Evolutionary conservation across 1,139 yeast genomes (phyloP).

Genomic region (Nakaseomyces uthaithaninus): DNA sequence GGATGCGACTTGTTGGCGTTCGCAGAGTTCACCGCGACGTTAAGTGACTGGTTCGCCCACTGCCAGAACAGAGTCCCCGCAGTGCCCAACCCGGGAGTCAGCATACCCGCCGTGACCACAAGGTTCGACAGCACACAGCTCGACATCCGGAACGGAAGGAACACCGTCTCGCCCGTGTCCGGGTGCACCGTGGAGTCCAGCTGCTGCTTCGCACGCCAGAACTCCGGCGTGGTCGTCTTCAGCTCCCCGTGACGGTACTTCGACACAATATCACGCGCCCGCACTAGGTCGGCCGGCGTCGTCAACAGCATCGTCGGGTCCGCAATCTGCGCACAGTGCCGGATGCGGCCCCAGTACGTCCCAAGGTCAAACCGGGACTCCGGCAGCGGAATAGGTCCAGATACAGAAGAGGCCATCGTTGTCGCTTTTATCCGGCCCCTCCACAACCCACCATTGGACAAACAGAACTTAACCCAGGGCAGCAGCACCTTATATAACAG

Average conservation of each 20-base stretch:
- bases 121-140: conserved; percentile 86
- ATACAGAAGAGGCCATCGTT: conserved; percentile 76
- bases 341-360: conserved; percentile 88
- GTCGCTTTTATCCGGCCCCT: not conserved
- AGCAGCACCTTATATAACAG: too few species aligned
- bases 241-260: conserved; percentile 64
- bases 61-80: conserved; percentile 95
- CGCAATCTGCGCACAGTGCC: conserved; percentile 85
- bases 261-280: conserved; percentile 58
- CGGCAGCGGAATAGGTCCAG: conserved; percentile 74
- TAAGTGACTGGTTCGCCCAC: conserved; percentile 89
- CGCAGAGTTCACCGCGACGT: conserved; percentile 93
- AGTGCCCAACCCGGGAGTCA: conserved; percentile 85
- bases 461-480: too few species aligned
- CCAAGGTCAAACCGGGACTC: conserved; percentile 67
- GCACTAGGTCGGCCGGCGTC: conserved; percentile 52
- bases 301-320: conserved; percentile 87
- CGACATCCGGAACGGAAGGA: conserved; percentile 94
- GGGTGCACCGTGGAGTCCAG: conserved; percentile 89
- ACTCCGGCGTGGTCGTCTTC: conserved; percentile 58
- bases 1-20: conserved; percentile 95
- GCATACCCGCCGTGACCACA: conserved; percentile 95
- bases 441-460: not conserved
- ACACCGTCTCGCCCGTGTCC: conserved; percentile 88
- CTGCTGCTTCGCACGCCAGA: conserved; percentile 83